Conservation (phyloP, 768 basidiomycete species). For the Mycena latifolia region DNA sequence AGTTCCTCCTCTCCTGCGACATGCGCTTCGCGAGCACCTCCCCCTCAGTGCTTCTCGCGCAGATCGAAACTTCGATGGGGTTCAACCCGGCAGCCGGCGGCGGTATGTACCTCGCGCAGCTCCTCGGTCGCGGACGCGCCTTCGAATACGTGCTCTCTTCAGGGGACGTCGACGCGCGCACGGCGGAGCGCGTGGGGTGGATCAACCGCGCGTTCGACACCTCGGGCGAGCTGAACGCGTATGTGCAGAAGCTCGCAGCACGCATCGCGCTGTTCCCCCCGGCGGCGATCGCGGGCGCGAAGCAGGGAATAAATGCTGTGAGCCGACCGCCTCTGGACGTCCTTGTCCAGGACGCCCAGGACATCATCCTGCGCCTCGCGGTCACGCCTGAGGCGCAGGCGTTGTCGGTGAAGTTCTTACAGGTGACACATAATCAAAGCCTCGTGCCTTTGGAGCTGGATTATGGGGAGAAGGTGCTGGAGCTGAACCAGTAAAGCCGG, state of each 20-base stretch:
- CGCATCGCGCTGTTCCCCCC: constrained; percentile 24
- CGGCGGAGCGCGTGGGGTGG: no score
- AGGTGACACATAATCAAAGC: not conserved
- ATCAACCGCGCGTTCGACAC: not conserved
- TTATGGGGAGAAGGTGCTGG: not conserved
- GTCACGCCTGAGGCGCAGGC: constrained; percentile 2
- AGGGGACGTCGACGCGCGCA: no score
- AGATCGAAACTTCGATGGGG: constrained; percentile 15
- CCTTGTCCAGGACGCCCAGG: not conserved
- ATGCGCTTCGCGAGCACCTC: constrained; percentile 14
- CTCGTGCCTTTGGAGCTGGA: not conserved
- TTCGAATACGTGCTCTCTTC: no score
- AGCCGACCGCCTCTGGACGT: constrained; percentile 4
- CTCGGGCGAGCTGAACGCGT: not conserved
- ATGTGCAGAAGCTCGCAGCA: constrained; percentile 8
- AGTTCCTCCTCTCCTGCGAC: not conserved
- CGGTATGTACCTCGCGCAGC: not conserved
- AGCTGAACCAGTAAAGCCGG: no score
- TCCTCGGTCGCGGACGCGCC: no score
- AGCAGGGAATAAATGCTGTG: constrained; percentile 14
- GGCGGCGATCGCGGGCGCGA: constrained; percentile 5
- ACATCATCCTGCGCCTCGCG: constrained; percentile 6
- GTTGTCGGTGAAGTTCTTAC: not conserved
- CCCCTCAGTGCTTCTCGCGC: constrained; percentile 8
- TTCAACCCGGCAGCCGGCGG: constrained; percentile 13